These are phyloP conservation scores for Monosporascus sp. DNA, from an alignment of 2,329 filamentous ascomycete genomes.

Conservation along the genomic window DNA sequence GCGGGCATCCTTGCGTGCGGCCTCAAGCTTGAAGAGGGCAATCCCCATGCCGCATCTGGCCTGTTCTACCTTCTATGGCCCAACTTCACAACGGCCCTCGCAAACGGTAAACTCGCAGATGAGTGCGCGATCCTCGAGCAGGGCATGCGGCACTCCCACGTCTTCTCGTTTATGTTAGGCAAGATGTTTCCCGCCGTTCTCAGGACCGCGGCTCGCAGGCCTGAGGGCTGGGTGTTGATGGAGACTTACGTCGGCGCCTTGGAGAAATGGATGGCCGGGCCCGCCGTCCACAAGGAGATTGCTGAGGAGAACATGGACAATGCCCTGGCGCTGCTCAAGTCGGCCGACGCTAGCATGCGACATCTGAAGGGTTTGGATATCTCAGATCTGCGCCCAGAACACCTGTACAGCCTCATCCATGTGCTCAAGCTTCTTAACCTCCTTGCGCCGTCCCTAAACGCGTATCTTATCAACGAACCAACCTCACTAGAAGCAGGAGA, in stretches of 20 bases:
- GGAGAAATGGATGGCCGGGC: conserved; percentile 27
- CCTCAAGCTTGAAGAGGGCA: conserved; percentile 47
- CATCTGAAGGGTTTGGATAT: conserved; percentile 15
- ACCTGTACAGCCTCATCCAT: conserved; percentile 17
- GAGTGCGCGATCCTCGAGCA: conserved; percentile 41
- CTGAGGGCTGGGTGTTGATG: conserved; percentile 41
- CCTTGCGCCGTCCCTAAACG: conserved; percentile 22
- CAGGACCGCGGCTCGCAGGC: conserved; percentile 28
- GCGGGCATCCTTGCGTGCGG: conserved; percentile 53
- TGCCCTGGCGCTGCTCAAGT: conserved; percentile 28
- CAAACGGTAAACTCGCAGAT: conserved; percentile 41
- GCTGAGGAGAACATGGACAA: conserved; percentile 27
- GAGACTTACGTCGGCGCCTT: conserved; percentile 45
- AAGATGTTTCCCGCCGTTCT: conserved; percentile 53
- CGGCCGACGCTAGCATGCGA: conserved; percentile 22
- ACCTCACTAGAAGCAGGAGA: conserved; percentile 8
- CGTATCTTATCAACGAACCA: conserved; percentile 21
- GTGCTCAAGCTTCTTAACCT: conserved; percentile 22
- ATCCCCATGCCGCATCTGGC: conserved; percentile 39
- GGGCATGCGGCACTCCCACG: conserved; percentile 41
- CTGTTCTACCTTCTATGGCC: conserved; percentile 54
- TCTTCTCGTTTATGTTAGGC: conserved; percentile 43
- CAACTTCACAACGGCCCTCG: conserved; percentile 51
- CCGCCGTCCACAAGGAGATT: conserved; percentile 33
- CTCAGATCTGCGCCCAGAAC: conserved; percentile 14